A percentile compares a stretch with the other conserved stretches of the same genome.
phyloP scores from a whole-genome alignment of 2,329 filamentous ascomycete genomes.

The Diaporthe aspalathi region DNA sequence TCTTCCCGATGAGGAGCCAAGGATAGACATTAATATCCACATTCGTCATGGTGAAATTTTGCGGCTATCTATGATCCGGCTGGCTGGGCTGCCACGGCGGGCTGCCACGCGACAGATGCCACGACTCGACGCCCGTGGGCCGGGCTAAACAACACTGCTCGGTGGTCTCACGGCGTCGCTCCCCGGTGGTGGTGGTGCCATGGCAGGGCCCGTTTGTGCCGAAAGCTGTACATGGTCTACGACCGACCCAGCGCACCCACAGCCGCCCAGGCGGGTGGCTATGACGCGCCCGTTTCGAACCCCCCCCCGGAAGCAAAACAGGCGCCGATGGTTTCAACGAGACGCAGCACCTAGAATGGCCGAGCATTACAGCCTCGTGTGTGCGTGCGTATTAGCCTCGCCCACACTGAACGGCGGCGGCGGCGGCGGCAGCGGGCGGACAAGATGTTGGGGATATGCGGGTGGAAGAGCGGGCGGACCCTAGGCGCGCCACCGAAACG shows the following conservation, averaged over 20 bases:
- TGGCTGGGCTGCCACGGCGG: too few species aligned
- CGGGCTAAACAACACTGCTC: conserved; percentile 3
- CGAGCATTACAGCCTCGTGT: conserved; percentile 22
- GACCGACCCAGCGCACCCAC: too few species aligned
- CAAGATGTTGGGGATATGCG: conserved; percentile 59
- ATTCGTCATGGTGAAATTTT: background rate
- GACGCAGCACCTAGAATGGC: background rate
- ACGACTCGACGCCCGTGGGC: background rate
- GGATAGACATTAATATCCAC: background rate
- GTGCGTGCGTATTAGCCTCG: background rate
- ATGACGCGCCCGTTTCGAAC: background rate
- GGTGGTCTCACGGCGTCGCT: background rate
- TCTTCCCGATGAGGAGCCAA: background rate
- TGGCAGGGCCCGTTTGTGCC: too few species aligned
- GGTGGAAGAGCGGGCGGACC: conserved; percentile 43
- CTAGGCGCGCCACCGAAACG: background rate
- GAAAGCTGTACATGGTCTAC: too few species aligned
- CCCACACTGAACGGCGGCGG: background rate
- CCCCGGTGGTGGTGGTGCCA: too few species aligned
- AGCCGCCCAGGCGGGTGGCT: background rate
- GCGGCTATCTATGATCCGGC: too few species aligned
- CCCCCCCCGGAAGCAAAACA: background rate
- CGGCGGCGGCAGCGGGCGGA: conserved; percentile 47
- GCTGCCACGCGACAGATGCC: background rate
- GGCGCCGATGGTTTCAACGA: background rate